Percentiles rank a stretch among this genome's conserved stretches.
These are phyloP conservation scores for Heliocybe sulcata DNA, from an alignment of 1,284 basidiomycete species.

Conservation along the genomic window DNA sequence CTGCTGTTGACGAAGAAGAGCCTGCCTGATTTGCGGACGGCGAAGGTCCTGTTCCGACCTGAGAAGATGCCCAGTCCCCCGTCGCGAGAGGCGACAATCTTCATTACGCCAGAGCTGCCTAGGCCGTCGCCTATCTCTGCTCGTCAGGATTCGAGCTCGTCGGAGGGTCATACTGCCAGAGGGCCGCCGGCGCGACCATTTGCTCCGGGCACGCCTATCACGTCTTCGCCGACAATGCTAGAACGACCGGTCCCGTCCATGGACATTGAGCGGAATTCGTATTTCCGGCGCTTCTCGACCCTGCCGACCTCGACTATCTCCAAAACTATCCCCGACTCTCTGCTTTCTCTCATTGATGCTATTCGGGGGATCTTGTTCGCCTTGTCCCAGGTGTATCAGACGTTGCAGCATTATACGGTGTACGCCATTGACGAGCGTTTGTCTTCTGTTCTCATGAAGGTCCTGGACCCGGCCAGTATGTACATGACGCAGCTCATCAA, in stretches of 20 bases:
- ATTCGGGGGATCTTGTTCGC: conserved; percentile 91
- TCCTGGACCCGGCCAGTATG: conserved; percentile 78
- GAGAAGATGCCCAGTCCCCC: conserved; percentile 6
- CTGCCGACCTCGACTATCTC: conserved; percentile 63
- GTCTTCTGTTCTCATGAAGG: conserved; percentile 73
- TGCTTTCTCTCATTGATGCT: conserved; percentile 79
- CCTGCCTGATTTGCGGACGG: conserved; percentile 76
- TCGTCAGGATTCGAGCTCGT: conserved; percentile 33
- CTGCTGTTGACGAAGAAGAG: conserved; percentile 70
- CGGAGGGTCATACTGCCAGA: conserved; percentile 23
- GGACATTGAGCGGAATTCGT: conserved; percentile 83
- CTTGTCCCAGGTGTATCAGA: conserved; percentile 87
- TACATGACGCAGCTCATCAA: conserved; percentile 85
- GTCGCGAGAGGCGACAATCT: conserved; percentile 2
- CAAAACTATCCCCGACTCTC: conserved; percentile 65
- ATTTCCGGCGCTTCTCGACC: conserved; percentile 84
- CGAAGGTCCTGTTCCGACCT: conserved; percentile 30
- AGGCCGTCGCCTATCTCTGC: conserved; percentile 34
- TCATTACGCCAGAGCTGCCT: conserved; percentile 27
- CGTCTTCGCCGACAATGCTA: conserved; percentile 31
- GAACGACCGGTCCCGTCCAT: conserved; percentile 46
- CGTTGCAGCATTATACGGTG: conserved; percentile 84
- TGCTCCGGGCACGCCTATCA: conserved; percentile 27
- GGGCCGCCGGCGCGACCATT: conserved; percentile 16
- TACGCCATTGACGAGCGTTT: conserved; percentile 87